Evolutionary conservation across 1,284 basidiomycete species (phyloP).

Genomic region (Papiliotrema flavescens): DNA sequence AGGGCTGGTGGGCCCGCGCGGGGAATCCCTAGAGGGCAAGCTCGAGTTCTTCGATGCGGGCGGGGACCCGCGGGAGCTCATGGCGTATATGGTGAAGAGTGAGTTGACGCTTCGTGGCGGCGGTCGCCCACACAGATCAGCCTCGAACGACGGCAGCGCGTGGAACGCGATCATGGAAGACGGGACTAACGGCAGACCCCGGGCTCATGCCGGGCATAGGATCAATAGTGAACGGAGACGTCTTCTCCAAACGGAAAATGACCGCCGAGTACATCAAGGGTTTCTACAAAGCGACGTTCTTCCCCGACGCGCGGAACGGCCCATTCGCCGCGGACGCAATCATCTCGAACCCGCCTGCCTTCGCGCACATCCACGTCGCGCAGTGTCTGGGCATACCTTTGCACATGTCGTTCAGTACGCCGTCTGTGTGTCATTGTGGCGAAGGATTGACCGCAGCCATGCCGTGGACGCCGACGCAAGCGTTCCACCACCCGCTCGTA

Average conservation of each 20-base stretch:
- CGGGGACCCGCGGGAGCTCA: slow-evolving; percentile 35
- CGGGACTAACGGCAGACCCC: slow-evolving; percentile 30
- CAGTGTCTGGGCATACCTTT: slow-evolving; percentile 61
- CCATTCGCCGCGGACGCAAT: slow-evolving; percentile 60
- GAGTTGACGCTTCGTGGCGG: slow-evolving; percentile 21
- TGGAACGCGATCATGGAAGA: too few species aligned
- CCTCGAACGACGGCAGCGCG: too few species aligned
- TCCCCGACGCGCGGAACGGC: slow-evolving; percentile 51
- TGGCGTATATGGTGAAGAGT: slow-evolving; percentile 45
- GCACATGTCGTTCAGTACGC: slow-evolving; percentile 56
- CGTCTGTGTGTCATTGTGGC: background rate
- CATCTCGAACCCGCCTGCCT: slow-evolving; percentile 62
- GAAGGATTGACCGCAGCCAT: slow-evolving; percentile 51
- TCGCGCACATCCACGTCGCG: slow-evolving; percentile 62
- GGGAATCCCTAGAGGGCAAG: slow-evolving; percentile 17
- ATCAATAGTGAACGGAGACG: slow-evolving; percentile 30
- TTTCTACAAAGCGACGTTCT: slow-evolving; percentile 57
- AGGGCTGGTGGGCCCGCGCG: slow-evolving; percentile 53
- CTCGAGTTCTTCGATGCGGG: slow-evolving; percentile 38
- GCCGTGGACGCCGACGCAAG: slow-evolving; percentile 63
- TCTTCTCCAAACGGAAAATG: slow-evolving; percentile 32
- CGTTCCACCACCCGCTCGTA: slow-evolving; percentile 61
- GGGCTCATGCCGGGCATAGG: slow-evolving; percentile 31
- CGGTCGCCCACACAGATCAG: too few species aligned
- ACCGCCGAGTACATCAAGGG: slow-evolving; percentile 54